Percentiles rank a stretch among this genome's conserved stretches.
Evolutionary conservation across 345 rosid genomes (phyloP).

Genomic region (Euclidium syriacum): DNA sequence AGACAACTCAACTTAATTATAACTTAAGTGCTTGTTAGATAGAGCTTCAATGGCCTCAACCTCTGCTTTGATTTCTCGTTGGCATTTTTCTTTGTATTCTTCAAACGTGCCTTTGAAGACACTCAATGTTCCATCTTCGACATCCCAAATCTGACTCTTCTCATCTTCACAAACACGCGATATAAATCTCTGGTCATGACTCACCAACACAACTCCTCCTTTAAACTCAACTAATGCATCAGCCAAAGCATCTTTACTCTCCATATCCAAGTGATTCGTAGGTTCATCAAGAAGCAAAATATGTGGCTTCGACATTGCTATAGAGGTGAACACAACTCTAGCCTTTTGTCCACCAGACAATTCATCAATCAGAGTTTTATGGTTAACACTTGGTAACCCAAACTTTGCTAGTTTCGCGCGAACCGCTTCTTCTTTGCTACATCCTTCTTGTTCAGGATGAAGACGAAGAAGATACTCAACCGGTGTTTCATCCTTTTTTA

Average conservation of each 20-base stretch:
- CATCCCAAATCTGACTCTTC: slow-evolving; percentile 85
- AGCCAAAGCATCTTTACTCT: slow-evolving; percentile 91
- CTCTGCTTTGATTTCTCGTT: slow-evolving; percentile 67
- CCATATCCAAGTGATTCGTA: slow-evolving; percentile 94
- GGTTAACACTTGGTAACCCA: slow-evolving; percentile 90
- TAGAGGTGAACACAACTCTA: slow-evolving; percentile 88
- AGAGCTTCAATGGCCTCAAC: too few relatives aligned
- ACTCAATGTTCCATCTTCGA: slow-evolving; percentile 69
- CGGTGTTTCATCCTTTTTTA: slow-evolving; percentile 88
- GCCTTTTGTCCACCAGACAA: slow-evolving; percentile 92
- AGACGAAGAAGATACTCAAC: slow-evolving; percentile 93
- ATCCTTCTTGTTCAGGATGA: slow-evolving; percentile 94
- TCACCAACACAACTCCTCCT: slow-evolving; percentile 89
- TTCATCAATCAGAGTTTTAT: slow-evolving; percentile 77
- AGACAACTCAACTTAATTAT: too few relatives aligned
- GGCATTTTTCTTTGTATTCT: slow-evolving; percentile 82
- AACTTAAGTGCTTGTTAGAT: too few relatives aligned
- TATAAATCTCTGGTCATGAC: slow-evolving; percentile 90
- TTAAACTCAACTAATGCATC: slow-evolving; percentile 87
- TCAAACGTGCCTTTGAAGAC: slow-evolving; percentile 61
- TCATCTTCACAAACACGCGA: slow-evolving; percentile 90
- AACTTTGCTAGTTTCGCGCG: slow-evolving; percentile 93
- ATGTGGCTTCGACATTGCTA: slow-evolving; percentile 92
- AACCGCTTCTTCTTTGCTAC: slow-evolving; percentile 93
- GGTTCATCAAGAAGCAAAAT: slow-evolving; percentile 84